Conservation (phyloP, 2,329 filamentous ascomycete genomes). For the Escovopsis sp. region DNA sequence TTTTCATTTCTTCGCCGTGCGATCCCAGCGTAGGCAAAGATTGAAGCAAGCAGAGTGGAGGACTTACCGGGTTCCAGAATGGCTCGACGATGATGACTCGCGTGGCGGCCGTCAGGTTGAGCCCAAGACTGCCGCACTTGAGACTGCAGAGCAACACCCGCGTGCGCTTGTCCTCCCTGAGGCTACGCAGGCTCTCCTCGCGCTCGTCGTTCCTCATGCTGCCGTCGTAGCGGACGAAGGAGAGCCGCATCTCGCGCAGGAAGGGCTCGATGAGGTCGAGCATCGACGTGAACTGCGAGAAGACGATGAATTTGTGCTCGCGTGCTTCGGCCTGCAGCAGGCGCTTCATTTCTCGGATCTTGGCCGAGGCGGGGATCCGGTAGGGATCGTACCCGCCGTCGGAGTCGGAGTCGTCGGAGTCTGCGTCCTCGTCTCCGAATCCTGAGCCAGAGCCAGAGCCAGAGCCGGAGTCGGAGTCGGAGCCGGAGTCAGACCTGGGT, state of each 20-base stretch:
- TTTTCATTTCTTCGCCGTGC: neutral
- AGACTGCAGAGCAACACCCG: constrained; percentile 83
- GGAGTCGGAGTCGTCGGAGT: constrained; percentile 28
- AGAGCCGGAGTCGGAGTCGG: constrained; percentile 10
- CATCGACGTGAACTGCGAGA: constrained; percentile 98
- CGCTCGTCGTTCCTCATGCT: constrained; percentile 87
- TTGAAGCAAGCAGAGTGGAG: neutral
- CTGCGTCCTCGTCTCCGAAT: constrained; percentile 21
- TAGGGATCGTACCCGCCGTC: constrained; percentile 24
- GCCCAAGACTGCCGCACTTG: constrained; percentile 80
- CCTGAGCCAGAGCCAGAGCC: constrained; percentile 16
- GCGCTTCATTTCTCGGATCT: constrained; percentile 72
- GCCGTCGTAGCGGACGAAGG: constrained; percentile 83
- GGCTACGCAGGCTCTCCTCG: constrained; percentile 65
- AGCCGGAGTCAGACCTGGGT: constrained; percentile 20
- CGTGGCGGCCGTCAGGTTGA: constrained; percentile 88
- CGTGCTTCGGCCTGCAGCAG: constrained; percentile 66
- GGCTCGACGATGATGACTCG: constrained; percentile 91
- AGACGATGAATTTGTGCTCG: constrained; percentile 93
- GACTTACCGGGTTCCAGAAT: constrained; percentile 85
- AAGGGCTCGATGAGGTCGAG: constrained; percentile 92
- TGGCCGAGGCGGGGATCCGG: constrained; percentile 60
- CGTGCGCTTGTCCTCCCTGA: constrained; percentile 61
- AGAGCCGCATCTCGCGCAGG: constrained; percentile 56
- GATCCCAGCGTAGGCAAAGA: neutral